A percentile compares a stretch with the other conserved stretches of the same genome.
Conservation (phyloP, 2,329 filamentous ascomycete genomes). For the Sphaerulina musiva region DNA sequence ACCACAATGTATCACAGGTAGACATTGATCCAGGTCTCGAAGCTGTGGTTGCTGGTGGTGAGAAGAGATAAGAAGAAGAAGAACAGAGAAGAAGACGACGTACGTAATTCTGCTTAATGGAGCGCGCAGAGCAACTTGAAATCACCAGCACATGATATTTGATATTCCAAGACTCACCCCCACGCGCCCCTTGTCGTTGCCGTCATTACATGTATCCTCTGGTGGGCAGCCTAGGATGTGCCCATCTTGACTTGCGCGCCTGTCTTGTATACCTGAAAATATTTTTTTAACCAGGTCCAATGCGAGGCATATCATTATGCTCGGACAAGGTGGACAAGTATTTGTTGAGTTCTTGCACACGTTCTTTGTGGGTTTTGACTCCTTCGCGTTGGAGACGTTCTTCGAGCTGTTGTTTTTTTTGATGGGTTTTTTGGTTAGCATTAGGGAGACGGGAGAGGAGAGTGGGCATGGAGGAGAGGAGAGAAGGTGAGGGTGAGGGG, state of each 20-base stretch:
- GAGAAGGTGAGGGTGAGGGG: no score
- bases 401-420: slow-evolving; percentile 54
- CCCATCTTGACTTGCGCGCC: neutral
- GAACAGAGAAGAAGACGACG: neutral
- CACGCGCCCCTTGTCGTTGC: neutral
- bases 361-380: slow-evolving; percentile 92
- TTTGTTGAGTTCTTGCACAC: slow-evolving; percentile 89
- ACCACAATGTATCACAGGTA: neutral
- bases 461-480: no score
- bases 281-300: slow-evolving; percentile 49
- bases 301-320: slow-evolving; percentile 86
- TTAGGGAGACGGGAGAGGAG: no score
- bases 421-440: no score
- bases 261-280: neutral
- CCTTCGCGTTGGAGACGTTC: slow-evolving; percentile 77
- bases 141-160: neutral
- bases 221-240: neutral
- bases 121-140: neutral
- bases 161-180: no score
- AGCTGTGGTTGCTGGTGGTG: neutral
- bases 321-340: slow-evolving; percentile 89
- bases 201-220: neutral
- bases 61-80: neutral
- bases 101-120: slow-evolving; percentile 4
- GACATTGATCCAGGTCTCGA: neutral